phyloP scores from a whole-genome alignment of 306 rosid genomes.

The Vicia faba region DNA sequence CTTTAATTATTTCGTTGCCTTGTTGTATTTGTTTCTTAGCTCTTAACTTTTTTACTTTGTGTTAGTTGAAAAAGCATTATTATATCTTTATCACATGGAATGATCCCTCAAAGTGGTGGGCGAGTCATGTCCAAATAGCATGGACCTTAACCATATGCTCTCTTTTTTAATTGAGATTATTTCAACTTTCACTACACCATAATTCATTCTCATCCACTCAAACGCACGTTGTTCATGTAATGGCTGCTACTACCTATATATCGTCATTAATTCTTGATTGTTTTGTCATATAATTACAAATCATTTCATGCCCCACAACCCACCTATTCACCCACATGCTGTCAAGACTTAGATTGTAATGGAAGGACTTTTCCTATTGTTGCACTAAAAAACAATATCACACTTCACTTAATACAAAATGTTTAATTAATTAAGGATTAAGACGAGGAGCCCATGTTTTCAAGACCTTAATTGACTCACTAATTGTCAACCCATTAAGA shows the following conservation, averaged over 20 bases:
- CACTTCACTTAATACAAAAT: slow-evolving; percentile 11
- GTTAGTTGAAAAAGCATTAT: not conserved
- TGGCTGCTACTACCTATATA: slow-evolving; percentile 27
- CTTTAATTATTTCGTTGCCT: not conserved
- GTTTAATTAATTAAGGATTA: not conserved
- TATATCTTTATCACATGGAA: not conserved
- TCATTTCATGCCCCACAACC: slow-evolving; percentile 37
- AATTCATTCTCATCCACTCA: slow-evolving; percentile 29
- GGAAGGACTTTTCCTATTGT: not conserved
- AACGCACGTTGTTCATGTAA: slow-evolving; percentile 35
- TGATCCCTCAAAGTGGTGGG: slow-evolving; percentile 17
- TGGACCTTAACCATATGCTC: slow-evolving; percentile 21
- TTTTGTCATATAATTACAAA: slow-evolving; percentile 8
- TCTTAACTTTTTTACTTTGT: slow-evolving; percentile 5
- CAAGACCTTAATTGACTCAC: not conserved
- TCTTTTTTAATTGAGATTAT: slow-evolving; percentile 12
- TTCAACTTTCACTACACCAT: slow-evolving; percentile 23
- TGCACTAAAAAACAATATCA: slow-evolving; percentile 33
- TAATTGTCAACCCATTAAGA: not conserved
- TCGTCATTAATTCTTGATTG: slow-evolving; percentile 1
- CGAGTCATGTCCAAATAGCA: slow-evolving; percentile 30
- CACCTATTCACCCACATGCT: slow-evolving; percentile 41
- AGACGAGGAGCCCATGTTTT: slow-evolving; percentile 26
- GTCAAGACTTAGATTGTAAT: slow-evolving; percentile 35
- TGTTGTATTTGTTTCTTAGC: slow-evolving; percentile 7